phyloP scores from a whole-genome alignment of 106 monocot species.

The Dendrobium chrysotoxum region DNA sequence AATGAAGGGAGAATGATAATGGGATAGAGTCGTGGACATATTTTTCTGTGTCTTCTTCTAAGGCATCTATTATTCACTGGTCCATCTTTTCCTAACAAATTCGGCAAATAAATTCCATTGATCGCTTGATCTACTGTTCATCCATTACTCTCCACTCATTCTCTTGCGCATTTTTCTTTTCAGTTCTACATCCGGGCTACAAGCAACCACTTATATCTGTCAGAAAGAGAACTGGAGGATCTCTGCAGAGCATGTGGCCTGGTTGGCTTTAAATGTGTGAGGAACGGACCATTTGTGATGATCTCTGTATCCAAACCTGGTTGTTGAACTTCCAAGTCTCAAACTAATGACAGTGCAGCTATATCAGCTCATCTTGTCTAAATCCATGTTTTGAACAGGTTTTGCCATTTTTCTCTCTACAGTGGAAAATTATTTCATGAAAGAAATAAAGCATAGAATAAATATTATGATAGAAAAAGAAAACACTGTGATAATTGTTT shows the following conservation, averaged over 20 bases:
- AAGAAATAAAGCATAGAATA: not conserved
- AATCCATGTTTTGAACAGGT: not conserved
- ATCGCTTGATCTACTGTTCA: too few species aligned
- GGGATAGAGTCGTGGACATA: too few species aligned
- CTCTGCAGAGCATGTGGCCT: conserved; percentile 71
- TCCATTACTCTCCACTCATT: too few species aligned
- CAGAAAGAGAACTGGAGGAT: conserved; percentile 65
- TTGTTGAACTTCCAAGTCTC: conserved; percentile 12
- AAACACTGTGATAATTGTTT: not conserved
- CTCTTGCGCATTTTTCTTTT: not conserved
- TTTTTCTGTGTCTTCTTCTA: too few species aligned
- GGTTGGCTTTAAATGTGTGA: conserved; percentile 47
- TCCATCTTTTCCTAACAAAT: too few species aligned
- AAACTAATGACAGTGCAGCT: not conserved
- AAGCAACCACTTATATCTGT: conserved; percentile 48
- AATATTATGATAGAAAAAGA: too few species aligned
- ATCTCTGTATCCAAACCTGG: conserved; percentile 61
- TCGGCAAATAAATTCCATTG: too few species aligned
- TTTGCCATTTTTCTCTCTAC: not conserved
- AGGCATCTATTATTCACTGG: too few species aligned
- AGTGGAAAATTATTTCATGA: not conserved
- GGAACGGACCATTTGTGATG: conserved; percentile 80
- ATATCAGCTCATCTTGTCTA: not conserved
- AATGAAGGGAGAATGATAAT: too few species aligned
- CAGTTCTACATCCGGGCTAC: conserved; percentile 32